Evolutionary conservation across 177 flowering plant genomes (phyloP), one percentile per base, ranked within the genome.

Genomic region (Vitis hybrid): DNA sequence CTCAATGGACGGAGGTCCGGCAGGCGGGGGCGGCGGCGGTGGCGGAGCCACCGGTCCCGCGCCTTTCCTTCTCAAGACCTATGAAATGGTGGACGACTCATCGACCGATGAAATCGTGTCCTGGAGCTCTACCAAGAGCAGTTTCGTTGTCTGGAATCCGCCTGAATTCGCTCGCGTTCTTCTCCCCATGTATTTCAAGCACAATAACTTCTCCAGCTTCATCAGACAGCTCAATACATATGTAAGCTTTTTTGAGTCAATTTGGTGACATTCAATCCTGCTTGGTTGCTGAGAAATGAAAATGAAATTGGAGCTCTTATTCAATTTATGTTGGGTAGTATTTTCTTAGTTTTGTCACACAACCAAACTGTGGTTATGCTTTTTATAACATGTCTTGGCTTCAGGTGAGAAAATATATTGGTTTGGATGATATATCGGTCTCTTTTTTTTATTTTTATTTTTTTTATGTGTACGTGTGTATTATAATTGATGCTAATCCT

Each of bases 121-220:
- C 4, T 90, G 95, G 95, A 89, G 89, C 67, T 62, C 83, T 8
- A n/a, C 2, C 71, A 76, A 79, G 49, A 80, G 55, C 63, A 88
- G 93, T 75, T 90, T 90, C 73, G 85, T 90, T 2, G 95, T 90
- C 5, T 90, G 95, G 95, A 87, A 90, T 58, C 91, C 87, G n/a
- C 90, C 91, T 0, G 95, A 90, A 69, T 90, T 90, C 63, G 78
- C 87, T 13, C 75, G 87, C 16, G 66, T 79, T 15, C 83, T 90
- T 4, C 91, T 90, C 14, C 95, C 95, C 1, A 76, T 86, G 52
- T 90, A 80, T 70, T 90, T 90, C 86, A 90, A 90, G 81, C 95
- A 90, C 84, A 90, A 83, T 76, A 90, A 90, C 68, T 90, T 90
- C 83, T 87, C 95, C 73, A 87, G 91, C 80, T 90, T 90, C 79